Conservation (phyloP, 352 stramenopile species). For the Elongisporangium prolatum region DNA sequence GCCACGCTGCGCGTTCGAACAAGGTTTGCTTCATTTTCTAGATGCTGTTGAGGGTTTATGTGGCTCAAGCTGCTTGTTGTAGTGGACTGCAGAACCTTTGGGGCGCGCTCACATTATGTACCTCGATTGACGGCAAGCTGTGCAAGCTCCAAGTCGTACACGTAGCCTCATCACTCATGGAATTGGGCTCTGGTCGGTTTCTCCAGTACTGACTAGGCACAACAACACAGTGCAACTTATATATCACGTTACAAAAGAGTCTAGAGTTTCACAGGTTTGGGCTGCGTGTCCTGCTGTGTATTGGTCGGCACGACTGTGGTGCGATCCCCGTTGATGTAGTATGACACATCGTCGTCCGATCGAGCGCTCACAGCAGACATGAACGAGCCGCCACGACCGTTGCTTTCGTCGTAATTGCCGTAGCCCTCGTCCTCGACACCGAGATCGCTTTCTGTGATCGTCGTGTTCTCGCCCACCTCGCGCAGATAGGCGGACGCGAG, state of each 20-base stretch:
- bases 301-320: background rate
- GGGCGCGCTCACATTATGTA: constrained; percentile 73
- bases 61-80: background rate
- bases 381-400: constrained; percentile 13
- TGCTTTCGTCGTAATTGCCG: background rate
- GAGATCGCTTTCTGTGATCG: constrained; percentile 15
- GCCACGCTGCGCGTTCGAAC: constrained; percentile 58
- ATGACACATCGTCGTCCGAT: constrained; percentile 55
- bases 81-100: constrained; percentile 55
- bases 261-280: background rate
- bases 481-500: constrained; percentile 23
- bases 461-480: constrained; percentile 16
- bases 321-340: constrained; percentile 39
- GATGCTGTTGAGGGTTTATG: background rate
- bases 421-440: constrained; percentile 12
- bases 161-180: constrained; percentile 54
- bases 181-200: constrained; percentile 61
- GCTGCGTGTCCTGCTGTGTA: background rate
- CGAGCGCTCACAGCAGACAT: constrained; percentile 54
- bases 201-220: constrained; percentile 22
- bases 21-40: constrained; percentile 14
- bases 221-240: background rate
- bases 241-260: background rate
- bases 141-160: constrained; percentile 64
- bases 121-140: constrained; percentile 52